Evolutionary conservation across 2,329 filamentous ascomycete genomes (phyloP), one percentile per base, ranked within the genome.

Genomic region (Pseudogymnoascus sp.): DNA sequence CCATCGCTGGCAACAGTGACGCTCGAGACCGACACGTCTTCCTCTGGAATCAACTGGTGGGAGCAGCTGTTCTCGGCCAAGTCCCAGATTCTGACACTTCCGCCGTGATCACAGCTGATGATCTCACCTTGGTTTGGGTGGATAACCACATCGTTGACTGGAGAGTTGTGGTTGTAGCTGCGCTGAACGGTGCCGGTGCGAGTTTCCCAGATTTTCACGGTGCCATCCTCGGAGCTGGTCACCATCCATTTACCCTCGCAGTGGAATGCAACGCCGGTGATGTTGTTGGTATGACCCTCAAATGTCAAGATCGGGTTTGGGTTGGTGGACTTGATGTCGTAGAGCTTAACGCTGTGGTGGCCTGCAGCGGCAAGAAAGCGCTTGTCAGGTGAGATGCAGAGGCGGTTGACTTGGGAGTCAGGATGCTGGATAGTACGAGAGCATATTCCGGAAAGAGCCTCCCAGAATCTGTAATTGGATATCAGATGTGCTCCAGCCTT

Each of bases 241-340:
- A 97, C 95, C 90, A 99, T 97, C 95, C 95, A 99, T 78, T 99
- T 99, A 10, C 93, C 93, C 76, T 99, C 95, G 75, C 93, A 97
- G 76, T 99, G 95, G 75, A 99, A 99, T 10, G 93, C 93, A 57
- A 99, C 90, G 47, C 95, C 95, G 0, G 95, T 99, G 73, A 99
- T 88, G 72, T 99, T 99, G 69, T 88, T 91, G 11, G 91, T 95
- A 77, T 99, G 95, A 45, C 95, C 95, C 74, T 97, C 93, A 72
- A 99, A 97, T 18, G 89, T 93, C 72, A 97, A 85, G 23, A 97
- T 83, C 1, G 95, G 89, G 68, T 93, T 95, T 1, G 95, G 93
- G 71, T 97, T 97, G n/a, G 91, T 93, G 14, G 92, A 96, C 73
- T 96, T 96, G 80, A 97, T 96, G 73, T 99, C 95, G 80, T 96